These are phyloP conservation scores for Candida jianshihensis DNA, from an alignment of 805 yeast genomes.

Conservation along the genomic window DNA sequence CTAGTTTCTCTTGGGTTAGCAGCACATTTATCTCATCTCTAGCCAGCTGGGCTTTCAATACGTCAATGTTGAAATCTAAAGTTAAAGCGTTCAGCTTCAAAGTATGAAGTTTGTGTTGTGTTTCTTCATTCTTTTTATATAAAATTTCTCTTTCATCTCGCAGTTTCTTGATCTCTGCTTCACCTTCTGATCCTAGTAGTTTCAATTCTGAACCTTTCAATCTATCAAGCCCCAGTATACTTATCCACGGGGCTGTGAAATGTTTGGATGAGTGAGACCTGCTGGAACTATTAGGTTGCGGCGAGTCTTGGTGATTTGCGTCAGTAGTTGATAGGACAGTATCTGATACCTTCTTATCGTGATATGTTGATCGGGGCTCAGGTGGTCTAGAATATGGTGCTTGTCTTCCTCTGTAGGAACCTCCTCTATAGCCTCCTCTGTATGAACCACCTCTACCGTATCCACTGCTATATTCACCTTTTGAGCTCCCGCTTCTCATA, in stretches of 20 bases:
- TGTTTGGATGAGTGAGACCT: background rate
- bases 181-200: background rate
- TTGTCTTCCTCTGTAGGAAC: slow-evolving; percentile 1
- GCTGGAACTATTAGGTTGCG: too few relatives aligned
- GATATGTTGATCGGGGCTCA: too few relatives aligned
- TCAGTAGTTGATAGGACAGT: background rate
- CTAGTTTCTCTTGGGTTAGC: slow-evolving; percentile 29
- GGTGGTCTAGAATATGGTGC: too few relatives aligned
- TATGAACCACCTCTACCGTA: slow-evolving; percentile 1
- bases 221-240: slow-evolving; percentile 5
- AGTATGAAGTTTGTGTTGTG: slow-evolving; percentile 21
- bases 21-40: slow-evolving; percentile 28
- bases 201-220: background rate
- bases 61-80: slow-evolving; percentile 22
- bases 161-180: slow-evolving; percentile 3
- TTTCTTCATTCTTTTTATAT: slow-evolving; percentile 14
- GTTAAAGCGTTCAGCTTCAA: slow-evolving; percentile 15
- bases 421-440: slow-evolving; percentile 1
- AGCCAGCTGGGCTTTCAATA: slow-evolving; percentile 21
- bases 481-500: too few relatives aligned
- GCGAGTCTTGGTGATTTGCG: too few relatives aligned
- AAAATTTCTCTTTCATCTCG: slow-evolving; percentile 10
- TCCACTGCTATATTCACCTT: slow-evolving; percentile 1
- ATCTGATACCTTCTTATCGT: background rate
- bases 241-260: slow-evolving; percentile 11